These are phyloP conservation scores for Amaranthus tricolor DNA, from an alignment of 179 eudicot species.

Conservation along the genomic window DNA sequence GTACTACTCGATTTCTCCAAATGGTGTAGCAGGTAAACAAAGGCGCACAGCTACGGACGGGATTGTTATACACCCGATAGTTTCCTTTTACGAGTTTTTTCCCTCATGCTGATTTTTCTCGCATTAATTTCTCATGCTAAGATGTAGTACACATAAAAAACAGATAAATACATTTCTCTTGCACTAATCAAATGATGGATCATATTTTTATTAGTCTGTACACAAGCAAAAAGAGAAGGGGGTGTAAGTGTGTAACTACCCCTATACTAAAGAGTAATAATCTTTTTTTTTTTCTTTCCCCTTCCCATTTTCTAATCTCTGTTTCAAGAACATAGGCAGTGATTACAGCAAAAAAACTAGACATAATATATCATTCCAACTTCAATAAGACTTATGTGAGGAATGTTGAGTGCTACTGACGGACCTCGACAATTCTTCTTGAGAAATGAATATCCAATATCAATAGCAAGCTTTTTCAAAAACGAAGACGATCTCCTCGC, in stretches of 20 bases:
- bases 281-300: slow-evolving; percentile 3
- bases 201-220: slow-evolving; percentile 24
- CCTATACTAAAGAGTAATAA: slow-evolving; percentile 5
- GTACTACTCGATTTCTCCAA: too few species aligned
- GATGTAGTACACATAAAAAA: too few species aligned
- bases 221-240: slow-evolving; percentile 16
- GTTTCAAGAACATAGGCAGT: slow-evolving; percentile 13
- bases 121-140: too few species aligned
- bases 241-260: not conserved
- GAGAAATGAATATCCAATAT: slow-evolving; percentile 82
- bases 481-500: slow-evolving; percentile 67
- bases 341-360: slow-evolving; percentile 31
- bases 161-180: too few species aligned
- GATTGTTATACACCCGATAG: too few species aligned
- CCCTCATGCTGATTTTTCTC: too few species aligned
- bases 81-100: too few species aligned
- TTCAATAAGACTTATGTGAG: slow-evolving; percentile 94
- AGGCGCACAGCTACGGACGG: too few species aligned
- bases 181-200: slow-evolving; percentile 7
- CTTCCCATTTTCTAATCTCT: not conserved
- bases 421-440: slow-evolving; percentile 96
- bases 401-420: slow-evolving; percentile 86
- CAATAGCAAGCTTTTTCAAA: slow-evolving; percentile 73
- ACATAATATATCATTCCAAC: slow-evolving; percentile 97
- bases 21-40: too few species aligned